Evolutionary conservation across 2,329 filamentous ascomycete genomes (phyloP).

Genomic region (Aspergillus sp.): DNA sequence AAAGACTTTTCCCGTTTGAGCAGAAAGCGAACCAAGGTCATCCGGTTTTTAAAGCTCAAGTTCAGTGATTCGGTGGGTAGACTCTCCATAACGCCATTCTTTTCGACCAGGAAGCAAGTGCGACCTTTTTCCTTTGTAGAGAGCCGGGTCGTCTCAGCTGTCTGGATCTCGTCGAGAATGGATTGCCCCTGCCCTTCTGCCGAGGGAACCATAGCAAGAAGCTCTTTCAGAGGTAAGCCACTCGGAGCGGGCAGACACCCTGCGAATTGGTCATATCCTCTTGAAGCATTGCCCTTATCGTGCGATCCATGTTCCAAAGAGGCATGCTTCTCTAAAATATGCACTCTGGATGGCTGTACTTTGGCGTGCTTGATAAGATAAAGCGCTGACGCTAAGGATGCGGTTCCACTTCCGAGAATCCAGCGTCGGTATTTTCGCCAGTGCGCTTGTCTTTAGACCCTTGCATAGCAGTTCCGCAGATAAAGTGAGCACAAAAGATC

Average conservation of each 20-base stretch:
- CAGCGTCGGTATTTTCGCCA: background rate
- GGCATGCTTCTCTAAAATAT: conserved; percentile 3
- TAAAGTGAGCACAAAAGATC: background rate
- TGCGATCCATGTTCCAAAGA: conserved; percentile 6
- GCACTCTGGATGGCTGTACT: conserved; percentile 2
- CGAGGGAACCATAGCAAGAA: conserved; percentile 8
- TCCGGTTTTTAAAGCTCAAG: conserved; percentile 4
- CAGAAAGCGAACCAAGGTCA: conserved; percentile 5
- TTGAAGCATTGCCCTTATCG: conserved; percentile 2
- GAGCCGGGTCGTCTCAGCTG: background rate
- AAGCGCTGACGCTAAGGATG: conserved; percentile 4
- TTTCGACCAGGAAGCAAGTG: conserved; percentile 6
- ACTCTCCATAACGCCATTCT: conserved; percentile 1
- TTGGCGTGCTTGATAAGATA: conserved; percentile 4
- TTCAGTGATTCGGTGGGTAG: conserved; percentile 5
- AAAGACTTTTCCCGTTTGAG: conserved; percentile 5
- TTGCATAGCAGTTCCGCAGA: background rate
- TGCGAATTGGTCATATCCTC: conserved; percentile 12
- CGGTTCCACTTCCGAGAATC: conserved; percentile 6
- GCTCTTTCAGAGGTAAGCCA: conserved; percentile 5
- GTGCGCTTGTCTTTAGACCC: too few relatives aligned
- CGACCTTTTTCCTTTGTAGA: background rate
- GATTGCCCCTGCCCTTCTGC: background rate
- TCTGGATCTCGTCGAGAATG: conserved; percentile 6
- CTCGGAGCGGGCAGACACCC: conserved; percentile 10